These are phyloP conservation scores for Termitomyces sp. DNA, from an alignment of 768 basidiomycete genomes.

Conservation along the genomic window DNA sequence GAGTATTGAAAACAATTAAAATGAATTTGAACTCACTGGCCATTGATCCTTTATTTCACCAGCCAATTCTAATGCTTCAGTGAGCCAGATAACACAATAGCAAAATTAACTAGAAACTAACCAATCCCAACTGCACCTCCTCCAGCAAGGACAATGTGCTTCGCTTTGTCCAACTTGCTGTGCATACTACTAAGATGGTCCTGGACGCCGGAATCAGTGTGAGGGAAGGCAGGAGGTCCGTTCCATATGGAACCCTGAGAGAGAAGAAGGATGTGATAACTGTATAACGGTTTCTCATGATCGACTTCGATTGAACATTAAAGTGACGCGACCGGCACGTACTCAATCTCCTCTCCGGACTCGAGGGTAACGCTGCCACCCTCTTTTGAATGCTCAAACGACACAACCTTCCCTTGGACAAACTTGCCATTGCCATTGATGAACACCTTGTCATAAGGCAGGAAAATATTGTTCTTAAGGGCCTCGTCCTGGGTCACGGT, in stretches of 20 bases:
- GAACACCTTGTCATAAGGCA: slow-evolving; percentile 56
- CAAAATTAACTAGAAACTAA: slow-evolving; percentile 15
- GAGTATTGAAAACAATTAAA: background rate
- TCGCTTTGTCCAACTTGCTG: slow-evolving; percentile 31
- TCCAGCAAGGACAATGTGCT: slow-evolving; percentile 49
- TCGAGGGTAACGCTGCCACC: slow-evolving; percentile 46
- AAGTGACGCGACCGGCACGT: background rate
- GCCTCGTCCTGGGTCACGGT: slow-evolving; percentile 40
- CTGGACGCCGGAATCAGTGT: slow-evolving; percentile 24
- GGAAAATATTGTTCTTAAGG: slow-evolving; percentile 41
- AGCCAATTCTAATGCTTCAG: slow-evolving; percentile 28
- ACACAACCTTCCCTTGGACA: slow-evolving; percentile 38
- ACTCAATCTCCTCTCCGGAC: slow-evolving; percentile 44
- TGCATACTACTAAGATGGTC: slow-evolving; percentile 27
- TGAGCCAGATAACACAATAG: background rate
- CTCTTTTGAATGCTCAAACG: slow-evolving; percentile 25
- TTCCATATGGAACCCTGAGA: slow-evolving; percentile 55
- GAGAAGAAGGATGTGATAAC: slow-evolving; percentile 58
- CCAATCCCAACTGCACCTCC: slow-evolving; percentile 57
- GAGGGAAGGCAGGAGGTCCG: slow-evolving; percentile 46
- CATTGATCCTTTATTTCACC: slow-evolving; percentile 41
- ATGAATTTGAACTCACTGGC: slow-evolving; percentile 30
- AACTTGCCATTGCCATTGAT: slow-evolving; percentile 42
- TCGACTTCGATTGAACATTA: background rate
- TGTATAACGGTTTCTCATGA: background rate